Evolutionary conservation across 2,329 filamentous ascomycete species (phyloP).

Genomic region (Knoxdaviesia capensis): DNA sequence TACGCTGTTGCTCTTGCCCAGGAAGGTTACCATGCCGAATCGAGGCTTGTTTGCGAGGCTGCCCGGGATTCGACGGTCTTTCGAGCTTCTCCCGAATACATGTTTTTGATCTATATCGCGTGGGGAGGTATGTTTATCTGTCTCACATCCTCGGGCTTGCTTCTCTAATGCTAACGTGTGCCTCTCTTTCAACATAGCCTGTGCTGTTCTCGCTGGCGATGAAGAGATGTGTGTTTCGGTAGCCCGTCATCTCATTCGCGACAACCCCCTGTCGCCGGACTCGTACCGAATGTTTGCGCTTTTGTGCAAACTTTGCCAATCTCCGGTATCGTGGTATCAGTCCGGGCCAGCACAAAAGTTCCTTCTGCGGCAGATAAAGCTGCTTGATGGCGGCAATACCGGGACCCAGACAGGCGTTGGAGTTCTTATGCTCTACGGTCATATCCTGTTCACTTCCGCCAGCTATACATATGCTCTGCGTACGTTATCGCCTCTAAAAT

Average conservation of each 20-base stretch:
- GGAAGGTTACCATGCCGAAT: conserved; percentile 43
- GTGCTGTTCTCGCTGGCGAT: conserved; percentile 64
- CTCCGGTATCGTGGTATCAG: conserved; percentile 55
- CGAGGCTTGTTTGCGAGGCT: conserved; percentile 63
- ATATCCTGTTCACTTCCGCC: conserved; percentile 69
- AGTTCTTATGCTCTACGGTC: conserved; percentile 72
- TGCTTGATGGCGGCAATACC: conserved; percentile 45
- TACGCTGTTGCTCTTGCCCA: conserved; percentile 63
- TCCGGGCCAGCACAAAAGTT: conserved; percentile 76
- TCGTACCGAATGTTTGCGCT: conserved; percentile 67
- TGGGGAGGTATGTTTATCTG: conserved; percentile 41
- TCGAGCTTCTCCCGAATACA: conserved; percentile 44
- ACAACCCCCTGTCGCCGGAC: conserved; percentile 61
- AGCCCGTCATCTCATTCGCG: conserved; percentile 67
- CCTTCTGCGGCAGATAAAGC: conserved; percentile 77
- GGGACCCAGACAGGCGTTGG: conserved; percentile 46
- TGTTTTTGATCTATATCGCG: conserved; percentile 54
- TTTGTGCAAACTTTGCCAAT: conserved; percentile 56
- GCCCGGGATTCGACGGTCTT: conserved; percentile 70
- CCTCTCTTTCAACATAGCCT: conserved; percentile 29
- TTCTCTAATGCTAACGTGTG: conserved; percentile 1
- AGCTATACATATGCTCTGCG: conserved; percentile 70
- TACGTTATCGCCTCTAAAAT: conserved; percentile 12
- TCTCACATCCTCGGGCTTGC: neutral
- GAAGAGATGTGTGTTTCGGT: conserved; percentile 54